These are phyloP conservation scores for Oryza meridionalis DNA, from an alignment of 176 grass and related monocot species.

Conservation along the genomic window DNA sequence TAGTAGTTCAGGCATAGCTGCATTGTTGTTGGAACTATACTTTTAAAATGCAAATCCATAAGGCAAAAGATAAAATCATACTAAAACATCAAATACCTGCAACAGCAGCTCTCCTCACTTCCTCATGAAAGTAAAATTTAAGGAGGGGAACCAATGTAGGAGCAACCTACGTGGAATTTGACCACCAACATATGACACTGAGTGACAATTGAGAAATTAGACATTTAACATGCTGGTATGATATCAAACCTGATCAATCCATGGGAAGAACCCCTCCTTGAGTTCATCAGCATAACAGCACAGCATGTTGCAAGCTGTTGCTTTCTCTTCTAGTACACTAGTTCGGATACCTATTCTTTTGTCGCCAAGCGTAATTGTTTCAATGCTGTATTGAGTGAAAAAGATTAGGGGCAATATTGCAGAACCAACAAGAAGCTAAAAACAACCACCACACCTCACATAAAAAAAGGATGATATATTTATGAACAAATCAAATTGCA, in stretches of 20 bases:
- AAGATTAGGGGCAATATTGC: constrained; percentile 12
- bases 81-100: constrained; percentile 57
- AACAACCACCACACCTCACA: background rate
- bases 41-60: background rate
- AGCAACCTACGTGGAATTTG: constrained; percentile 73
- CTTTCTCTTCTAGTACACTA: constrained; percentile 98
- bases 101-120: constrained; percentile 99
- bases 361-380: constrained; percentile 94
- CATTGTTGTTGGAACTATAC: constrained; percentile 34
- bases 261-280: constrained; percentile 98
- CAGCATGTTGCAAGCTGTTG: constrained; percentile 99
- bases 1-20: constrained; percentile 97
- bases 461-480: background rate
- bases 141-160: constrained; percentile 92
- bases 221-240: background rate
- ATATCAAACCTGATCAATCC: constrained; percentile 93
- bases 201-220: constrained; percentile 7
- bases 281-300: constrained; percentile 99
- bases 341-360: constrained; percentile 97
- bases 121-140: constrained; percentile 99
- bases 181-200: background rate
- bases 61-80: constrained; percentile 21
- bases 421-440: background rate
- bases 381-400: constrained; percentile 61
- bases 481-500: background rate